A percentile compares a stretch with the other conserved stretches of the same genome.
These are phyloP conservation scores for Puccinia coronata DNA, from an alignment of 1,284 basidiomycete genomes.

Conservation along the genomic window DNA sequence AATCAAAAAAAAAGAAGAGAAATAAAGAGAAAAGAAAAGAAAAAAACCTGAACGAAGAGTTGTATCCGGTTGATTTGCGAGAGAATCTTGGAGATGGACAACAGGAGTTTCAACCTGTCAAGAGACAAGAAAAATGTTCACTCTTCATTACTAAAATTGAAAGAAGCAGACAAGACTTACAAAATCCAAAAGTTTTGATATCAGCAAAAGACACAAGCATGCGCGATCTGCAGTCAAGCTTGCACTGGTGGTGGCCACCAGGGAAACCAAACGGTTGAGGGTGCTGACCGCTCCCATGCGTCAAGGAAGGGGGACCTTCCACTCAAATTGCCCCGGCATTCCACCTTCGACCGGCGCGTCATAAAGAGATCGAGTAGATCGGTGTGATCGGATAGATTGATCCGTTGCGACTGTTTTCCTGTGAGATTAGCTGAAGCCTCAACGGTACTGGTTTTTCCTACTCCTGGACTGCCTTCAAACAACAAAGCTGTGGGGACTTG, in stretches of 20 bases:
- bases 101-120: constrained; percentile 11
- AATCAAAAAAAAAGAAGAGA: not conserved
- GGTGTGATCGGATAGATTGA: constrained; percentile 98
- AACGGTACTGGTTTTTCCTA: constrained; percentile 94
- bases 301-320: too few species aligned
- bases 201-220: too few species aligned
- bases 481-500: constrained; percentile 89
- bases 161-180: too few species aligned
- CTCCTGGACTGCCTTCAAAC: too few species aligned
- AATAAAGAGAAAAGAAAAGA: too few species aligned
- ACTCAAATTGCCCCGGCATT: too few species aligned
- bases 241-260: too few species aligned
- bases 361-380: constrained; percentile 93
- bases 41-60: not conserved
- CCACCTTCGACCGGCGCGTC: constrained; percentile 96
- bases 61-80: not conserved
- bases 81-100: not conserved
- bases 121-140: not conserved
- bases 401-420: constrained; percentile 81
- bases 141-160: too few species aligned
- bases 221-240: too few species aligned
- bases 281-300: too few species aligned
- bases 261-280: too few species aligned
- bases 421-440: constrained; percentile 79
- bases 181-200: too few species aligned